Evolutionary conservation across 306 rosid genomes (phyloP).

Genomic region (Prunus mume): DNA sequence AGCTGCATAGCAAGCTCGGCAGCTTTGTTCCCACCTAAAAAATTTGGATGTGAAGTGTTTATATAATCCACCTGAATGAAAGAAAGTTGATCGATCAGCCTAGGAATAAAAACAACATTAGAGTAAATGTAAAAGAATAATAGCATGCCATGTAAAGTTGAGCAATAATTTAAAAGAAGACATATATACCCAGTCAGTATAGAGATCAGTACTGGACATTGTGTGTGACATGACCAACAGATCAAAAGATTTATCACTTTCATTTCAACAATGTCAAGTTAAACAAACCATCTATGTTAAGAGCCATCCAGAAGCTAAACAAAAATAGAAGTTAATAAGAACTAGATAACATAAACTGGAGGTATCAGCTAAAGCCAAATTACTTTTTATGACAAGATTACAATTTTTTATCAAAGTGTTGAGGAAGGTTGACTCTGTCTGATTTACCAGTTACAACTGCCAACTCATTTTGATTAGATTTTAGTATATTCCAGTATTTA

Average conservation of each 20-base stretch:
- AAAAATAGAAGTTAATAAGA: neutral
- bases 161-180: neutral
- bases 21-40: constrained; percentile 47
- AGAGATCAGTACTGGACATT: neutral
- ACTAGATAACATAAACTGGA: neutral
- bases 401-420: neutral
- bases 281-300: neutral
- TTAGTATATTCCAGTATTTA: neutral
- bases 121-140: neutral
- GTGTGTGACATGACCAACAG: neutral
- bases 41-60: constrained; percentile 40
- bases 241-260: neutral
- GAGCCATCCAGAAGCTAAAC: neutral
- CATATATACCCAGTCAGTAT: neutral
- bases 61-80: constrained; percentile 42
- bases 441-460: neutral
- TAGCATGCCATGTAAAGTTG: neutral
- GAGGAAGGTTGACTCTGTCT: neutral
- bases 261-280: neutral
- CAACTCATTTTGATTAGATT: neutral
- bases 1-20: constrained; percentile 38
- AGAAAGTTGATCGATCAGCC: neutral
- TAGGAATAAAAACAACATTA: constrained; percentile 2
- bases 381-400: neutral
- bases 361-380: neutral